Percentiles rank a stretch among this genome's conserved stretches.
Conservation (phyloP, 441 rosid species). For the Jatropha multifida region DNA sequence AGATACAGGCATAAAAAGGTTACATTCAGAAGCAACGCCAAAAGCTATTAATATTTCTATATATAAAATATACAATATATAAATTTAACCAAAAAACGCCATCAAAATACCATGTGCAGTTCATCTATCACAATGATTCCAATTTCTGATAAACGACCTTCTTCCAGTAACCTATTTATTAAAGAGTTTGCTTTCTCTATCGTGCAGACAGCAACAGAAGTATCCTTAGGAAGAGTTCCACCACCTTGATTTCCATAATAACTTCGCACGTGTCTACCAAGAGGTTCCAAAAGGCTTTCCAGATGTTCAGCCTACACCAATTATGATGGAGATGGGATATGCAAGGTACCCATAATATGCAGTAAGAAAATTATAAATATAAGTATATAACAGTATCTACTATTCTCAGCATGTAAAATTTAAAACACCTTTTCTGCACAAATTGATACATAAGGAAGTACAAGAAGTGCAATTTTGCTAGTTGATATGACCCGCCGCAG, state of each 20-base stretch:
- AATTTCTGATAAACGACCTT: conserved; percentile 92
- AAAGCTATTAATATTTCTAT: background rate
- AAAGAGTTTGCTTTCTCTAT: conserved; percentile 98
- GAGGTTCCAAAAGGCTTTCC: conserved; percentile 90
- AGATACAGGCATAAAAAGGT: background rate
- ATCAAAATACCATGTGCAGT: conserved; percentile 82
- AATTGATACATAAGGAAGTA: conserved; percentile 97
- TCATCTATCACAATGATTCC: conserved; percentile 98
- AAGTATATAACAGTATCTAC: conserved; percentile 8
- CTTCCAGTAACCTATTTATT: conserved; percentile 89
- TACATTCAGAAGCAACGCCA: conserved; percentile 5
- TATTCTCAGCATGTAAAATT: conserved; percentile 20
- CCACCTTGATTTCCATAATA: conserved; percentile 98
- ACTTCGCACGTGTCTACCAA: conserved; percentile 90
- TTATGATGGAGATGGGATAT: conserved; percentile 7
- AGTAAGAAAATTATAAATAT: conserved; percentile 4
- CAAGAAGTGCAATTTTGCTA: conserved; percentile 87
- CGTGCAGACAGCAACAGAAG: conserved; percentile 97
- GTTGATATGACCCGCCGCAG: conserved; percentile 78
- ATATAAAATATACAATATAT: background rate
- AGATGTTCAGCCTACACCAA: conserved; percentile 86
- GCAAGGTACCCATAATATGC: background rate
- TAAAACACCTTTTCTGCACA: conserved; percentile 83
- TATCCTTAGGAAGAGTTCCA: conserved; percentile 95
- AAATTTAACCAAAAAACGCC: conserved; percentile 12